Conservation (phyloP, 2,329 filamentous ascomycete species). For the Neofusicoccum sp. region DNA sequence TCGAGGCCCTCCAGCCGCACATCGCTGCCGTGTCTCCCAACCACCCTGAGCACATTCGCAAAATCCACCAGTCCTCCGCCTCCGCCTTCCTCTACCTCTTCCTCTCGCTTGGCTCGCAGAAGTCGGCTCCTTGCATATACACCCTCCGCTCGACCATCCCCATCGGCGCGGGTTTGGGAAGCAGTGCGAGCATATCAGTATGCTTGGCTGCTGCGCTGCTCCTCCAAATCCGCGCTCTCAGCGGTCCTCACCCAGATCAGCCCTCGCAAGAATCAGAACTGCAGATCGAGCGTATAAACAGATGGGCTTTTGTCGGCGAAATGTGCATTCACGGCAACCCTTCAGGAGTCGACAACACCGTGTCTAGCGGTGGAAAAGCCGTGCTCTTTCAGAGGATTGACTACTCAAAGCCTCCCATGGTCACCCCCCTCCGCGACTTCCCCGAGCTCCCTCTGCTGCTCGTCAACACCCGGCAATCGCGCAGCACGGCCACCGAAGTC, state of each 20-base stretch:
- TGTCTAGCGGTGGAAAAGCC: slow-evolving; percentile 89
- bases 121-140: slow-evolving; percentile 81
- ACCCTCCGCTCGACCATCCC: slow-evolving; percentile 92
- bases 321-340: slow-evolving; percentile 98
- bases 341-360: slow-evolving; percentile 95
- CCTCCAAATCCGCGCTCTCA: slow-evolving; percentile 83
- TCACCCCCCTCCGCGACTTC: slow-evolving; percentile 80
- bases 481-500: slow-evolving; percentile 84
- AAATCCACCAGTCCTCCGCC: slow-evolving; percentile 81
- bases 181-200: slow-evolving; percentile 91
- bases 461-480: slow-evolving; percentile 84
- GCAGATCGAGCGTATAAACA: slow-evolving; percentile 93
- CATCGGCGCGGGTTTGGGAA: slow-evolving; percentile 87
- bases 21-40: slow-evolving; percentile 70
- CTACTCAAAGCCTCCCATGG: slow-evolving; percentile 74
- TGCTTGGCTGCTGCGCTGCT: slow-evolving; percentile 84
- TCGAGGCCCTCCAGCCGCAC: slow-evolving; percentile 79
- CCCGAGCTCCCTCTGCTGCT: slow-evolving; percentile 88
- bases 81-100: slow-evolving; percentile 91
- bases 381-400: slow-evolving; percentile 85
- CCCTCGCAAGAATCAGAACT: slow-evolving; percentile 82
- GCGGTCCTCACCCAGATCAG: slow-evolving; percentile 90
- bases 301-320: slow-evolving; percentile 96
- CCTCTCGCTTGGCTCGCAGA: slow-evolving; percentile 78
- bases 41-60: slow-evolving; percentile 71